Evolutionary conservation across 441 rosid species (phyloP), one percentile per base, ranked within the genome.

Genomic region (Capsella rubella): DNA sequence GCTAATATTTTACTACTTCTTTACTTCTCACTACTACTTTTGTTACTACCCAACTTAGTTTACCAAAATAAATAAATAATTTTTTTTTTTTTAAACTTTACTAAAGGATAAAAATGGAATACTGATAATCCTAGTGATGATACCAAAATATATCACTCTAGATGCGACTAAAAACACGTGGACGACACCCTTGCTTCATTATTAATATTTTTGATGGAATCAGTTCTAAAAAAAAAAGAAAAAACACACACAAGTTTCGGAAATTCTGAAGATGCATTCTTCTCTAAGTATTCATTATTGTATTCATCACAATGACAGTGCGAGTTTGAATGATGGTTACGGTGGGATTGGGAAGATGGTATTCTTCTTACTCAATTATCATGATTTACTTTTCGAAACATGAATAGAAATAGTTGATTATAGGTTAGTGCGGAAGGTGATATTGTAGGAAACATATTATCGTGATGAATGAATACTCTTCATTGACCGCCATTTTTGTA

Each of bases 211-310:
- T 27, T 27, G 51, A 16, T 39, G 46, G n/a, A 46, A 57, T 32
- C 65, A 35, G n/a, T 46, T 21, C 34, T 46, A 25, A 6, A n/a
- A 9, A 8, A 3, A 3, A 31, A 49, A 0, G 2, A 8, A 14
- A n/a, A 49, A 0, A 4, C 4, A 14, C 1, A 5, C 11, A 29
- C 12, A 14, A 53, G 7, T 28, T 55, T 27, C 52, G 29, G 39
- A 45, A 34, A 9, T 1, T 29, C 16, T 14, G 43, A 28, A n/a
- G 8, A 11, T 28, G 2, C 18, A 27, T 39, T 6, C 9, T 3
- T 59, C 37, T 16, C 29, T 39, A 62, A 32, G 46, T 18, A 32
- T 32, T 31, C 55, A 42, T 62, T 31, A 63, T 72, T 72, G 69
- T n/a, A 51, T 62, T 16, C 53, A 31, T 62, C 45, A 61, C 15